Evolutionary conservation across 768 basidiomycete species (phyloP).

Genomic region (Auricularia sp.): DNA sequence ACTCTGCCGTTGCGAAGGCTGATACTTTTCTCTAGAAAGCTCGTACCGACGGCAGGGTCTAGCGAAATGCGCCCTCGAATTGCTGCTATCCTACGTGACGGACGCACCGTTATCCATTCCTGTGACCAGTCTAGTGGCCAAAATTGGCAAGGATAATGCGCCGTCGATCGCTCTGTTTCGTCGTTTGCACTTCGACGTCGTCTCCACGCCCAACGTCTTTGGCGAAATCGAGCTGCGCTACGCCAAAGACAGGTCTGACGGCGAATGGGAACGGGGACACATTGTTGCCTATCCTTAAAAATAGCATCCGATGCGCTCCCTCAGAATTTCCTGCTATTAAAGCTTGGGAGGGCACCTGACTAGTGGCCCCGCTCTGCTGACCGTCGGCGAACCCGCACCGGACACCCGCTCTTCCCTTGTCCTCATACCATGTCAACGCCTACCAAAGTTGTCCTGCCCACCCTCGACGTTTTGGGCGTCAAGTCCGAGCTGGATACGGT

Average conservation of each 20-base stretch:
- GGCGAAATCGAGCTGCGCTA: slow-evolving; percentile 72
- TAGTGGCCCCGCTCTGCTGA: not conserved
- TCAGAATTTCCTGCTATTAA: too few species aligned
- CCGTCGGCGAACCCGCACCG: not conserved
- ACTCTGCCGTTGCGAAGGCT: not conserved
- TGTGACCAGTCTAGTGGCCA: slow-evolving; percentile 46
- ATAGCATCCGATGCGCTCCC: not conserved
- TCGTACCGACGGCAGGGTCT: slow-evolving; percentile 59
- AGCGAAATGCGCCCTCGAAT: slow-evolving; percentile 50
- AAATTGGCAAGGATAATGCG: slow-evolving; percentile 59
- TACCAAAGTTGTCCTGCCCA: not conserved
- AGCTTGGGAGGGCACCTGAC: not conserved
- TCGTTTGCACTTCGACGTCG: slow-evolving; percentile 63
- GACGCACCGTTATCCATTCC: slow-evolving; percentile 31
- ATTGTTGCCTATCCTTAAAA: not conserved
- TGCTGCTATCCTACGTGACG: slow-evolving; percentile 62
- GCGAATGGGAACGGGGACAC: not conserved
- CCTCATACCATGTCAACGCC: not conserved
- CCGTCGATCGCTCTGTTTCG: slow-evolving; percentile 65
- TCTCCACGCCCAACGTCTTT: slow-evolving; percentile 63
- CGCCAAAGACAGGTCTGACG: not conserved
- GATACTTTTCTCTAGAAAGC: slow-evolving; percentile 36
- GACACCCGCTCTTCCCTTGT: not conserved
- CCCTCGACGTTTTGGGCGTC: not conserved
- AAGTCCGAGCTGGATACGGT: not conserved